phyloP scores from a whole-genome alignment of 2,329 filamentous ascomycete genomes.

The Pestalotiopsis sp. region DNA sequence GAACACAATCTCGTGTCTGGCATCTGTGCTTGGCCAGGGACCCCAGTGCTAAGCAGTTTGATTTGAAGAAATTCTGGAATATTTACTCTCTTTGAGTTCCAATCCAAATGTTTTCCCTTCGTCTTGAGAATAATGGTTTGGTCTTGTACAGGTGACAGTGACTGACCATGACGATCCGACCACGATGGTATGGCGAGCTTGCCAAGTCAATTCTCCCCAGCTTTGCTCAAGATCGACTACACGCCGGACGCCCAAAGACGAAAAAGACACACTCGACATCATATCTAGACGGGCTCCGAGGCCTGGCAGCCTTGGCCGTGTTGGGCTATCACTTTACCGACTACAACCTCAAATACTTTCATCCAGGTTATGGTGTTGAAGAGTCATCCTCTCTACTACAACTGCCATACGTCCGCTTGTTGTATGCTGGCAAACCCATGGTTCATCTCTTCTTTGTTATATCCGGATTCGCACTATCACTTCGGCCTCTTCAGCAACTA shows the following conservation, averaged over 20 bases:
- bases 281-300: slow-evolving; percentile 53
- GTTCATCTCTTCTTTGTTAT: slow-evolving; percentile 56
- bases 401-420: slow-evolving; percentile 32
- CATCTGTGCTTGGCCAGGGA: background rate
- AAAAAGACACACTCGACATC: slow-evolving; percentile 40
- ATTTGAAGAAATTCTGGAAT: too few species aligned
- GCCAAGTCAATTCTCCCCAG: background rate
- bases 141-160: background rate
- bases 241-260: background rate
- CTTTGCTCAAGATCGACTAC: background rate
- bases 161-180: background rate
- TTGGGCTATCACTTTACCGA: slow-evolving; percentile 44
- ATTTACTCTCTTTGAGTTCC: too few species aligned
- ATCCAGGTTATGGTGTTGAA: slow-evolving; percentile 37
- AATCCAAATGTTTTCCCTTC: background rate
- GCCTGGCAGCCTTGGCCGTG: slow-evolving; percentile 49
- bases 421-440: slow-evolving; percentile 25
- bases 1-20: background rate
- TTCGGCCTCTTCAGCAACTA: slow-evolving; percentile 44
- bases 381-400: slow-evolving; percentile 38
- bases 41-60: background rate
- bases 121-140: background rate
- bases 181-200: background rate
- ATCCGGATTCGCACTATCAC: slow-evolving; percentile 50
- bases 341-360: slow-evolving; percentile 37